Evolutionary conservation across 768 basidiomycete genomes (phyloP).

Genomic region (Russula virescens): DNA sequence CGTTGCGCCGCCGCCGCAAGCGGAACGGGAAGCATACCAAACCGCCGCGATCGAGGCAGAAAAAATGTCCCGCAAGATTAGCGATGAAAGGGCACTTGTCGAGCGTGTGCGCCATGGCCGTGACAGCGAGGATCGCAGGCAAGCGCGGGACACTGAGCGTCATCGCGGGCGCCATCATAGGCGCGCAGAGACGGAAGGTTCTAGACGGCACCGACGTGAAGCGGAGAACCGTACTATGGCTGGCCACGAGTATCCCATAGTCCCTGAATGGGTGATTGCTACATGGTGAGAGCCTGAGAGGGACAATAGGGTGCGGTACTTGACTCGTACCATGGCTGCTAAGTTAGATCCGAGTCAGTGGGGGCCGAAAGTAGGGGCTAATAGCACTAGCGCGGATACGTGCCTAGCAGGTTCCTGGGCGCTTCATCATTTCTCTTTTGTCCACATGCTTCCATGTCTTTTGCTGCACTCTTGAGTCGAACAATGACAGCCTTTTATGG

Average conservation of each 20-base stretch:
- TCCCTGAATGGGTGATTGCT: not conserved
- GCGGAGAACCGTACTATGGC: slow-evolving; percentile 11
- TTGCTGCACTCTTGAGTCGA: not conserved
- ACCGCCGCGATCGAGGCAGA: slow-evolving; percentile 6
- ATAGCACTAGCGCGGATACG: no score
- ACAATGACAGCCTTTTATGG: slow-evolving; percentile 6
- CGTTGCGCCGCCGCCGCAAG: not conserved
- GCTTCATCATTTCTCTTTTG: not conserved
- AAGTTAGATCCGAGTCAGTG: not conserved
- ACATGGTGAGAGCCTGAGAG: not conserved
- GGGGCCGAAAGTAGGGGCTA: no score
- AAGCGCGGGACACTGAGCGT: slow-evolving; percentile 1
- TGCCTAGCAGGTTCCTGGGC: not conserved
- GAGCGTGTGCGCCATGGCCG: slow-evolving; percentile 3
- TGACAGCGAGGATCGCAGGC: not conserved
- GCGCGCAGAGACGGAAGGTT: slow-evolving; percentile 12
- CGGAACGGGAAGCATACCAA: slow-evolving; percentile 2
- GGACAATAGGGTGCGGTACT: not conserved
- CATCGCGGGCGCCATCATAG: slow-evolving; percentile 11
- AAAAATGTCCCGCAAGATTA: not conserved
- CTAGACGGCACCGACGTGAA: slow-evolving; percentile 7
- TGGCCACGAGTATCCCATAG: slow-evolving; percentile 4
- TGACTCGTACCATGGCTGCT: not conserved
- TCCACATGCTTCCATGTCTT: not conserved
- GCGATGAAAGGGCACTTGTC: not conserved